Evolutionary conservation across 352 stramenopile species (phyloP).

Genomic region (Phytopythium aichiense): DNA sequence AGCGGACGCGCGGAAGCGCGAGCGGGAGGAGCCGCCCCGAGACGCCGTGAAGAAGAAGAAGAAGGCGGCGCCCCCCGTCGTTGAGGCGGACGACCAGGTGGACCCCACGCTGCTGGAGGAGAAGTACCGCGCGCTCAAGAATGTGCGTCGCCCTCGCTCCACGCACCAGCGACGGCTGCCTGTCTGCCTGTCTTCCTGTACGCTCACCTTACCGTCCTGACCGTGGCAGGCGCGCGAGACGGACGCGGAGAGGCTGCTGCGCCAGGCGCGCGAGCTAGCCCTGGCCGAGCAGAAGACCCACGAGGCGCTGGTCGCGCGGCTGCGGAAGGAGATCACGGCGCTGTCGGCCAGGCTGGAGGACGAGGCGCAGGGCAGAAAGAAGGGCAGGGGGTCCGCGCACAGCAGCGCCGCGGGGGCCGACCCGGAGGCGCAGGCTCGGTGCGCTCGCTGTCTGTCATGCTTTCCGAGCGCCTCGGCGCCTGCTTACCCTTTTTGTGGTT

Average conservation of each 20-base stretch:
- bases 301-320: conserved; percentile 60
- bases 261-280: conserved; percentile 52
- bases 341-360: conserved; percentile 55
- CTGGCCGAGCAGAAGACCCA: conserved; percentile 71
- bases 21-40: conserved; percentile 18
- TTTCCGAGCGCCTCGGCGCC: no score
- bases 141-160: no score
- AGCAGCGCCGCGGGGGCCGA: conserved; percentile 1
- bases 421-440: conserved; percentile 3
- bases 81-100: conserved; percentile 14
- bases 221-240: conserved; percentile 41
- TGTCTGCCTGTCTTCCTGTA: no score
- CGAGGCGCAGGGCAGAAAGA: conserved; percentile 25
- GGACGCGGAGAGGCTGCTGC: conserved; percentile 59
- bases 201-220: no score
- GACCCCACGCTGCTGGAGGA: conserved; percentile 19
- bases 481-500: not conserved
- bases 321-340: conserved; percentile 60
- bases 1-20: conserved; percentile 9
- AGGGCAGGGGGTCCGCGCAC: conserved; percentile 39
- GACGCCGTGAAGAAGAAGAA: conserved; percentile 10
- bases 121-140: conserved; percentile 38
- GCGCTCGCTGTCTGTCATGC: not conserved
- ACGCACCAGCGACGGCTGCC: no score
- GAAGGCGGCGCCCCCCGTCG: not conserved